These are phyloP conservation scores for Blastobotrys mokoenaii DNA, from an alignment of 805 yeast species.

Conservation along the genomic window DNA sequence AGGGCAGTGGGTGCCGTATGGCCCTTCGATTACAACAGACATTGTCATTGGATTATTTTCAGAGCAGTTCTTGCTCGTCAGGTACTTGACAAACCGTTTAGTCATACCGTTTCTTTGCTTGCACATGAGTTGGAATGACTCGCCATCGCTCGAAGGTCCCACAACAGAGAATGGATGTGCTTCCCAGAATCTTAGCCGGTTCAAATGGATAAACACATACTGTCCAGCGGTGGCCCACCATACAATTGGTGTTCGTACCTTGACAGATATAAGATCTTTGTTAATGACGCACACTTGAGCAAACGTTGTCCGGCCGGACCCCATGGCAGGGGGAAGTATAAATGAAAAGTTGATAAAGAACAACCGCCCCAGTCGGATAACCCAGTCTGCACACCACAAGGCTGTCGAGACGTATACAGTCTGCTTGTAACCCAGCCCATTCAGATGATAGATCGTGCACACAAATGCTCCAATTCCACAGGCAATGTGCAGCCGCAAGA, in stretches of 20 bases:
- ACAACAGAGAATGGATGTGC: constrained; percentile 61
- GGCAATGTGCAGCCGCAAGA: constrained; percentile 46
- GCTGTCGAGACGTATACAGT: constrained; percentile 48
- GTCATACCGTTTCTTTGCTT: constrained; percentile 51
- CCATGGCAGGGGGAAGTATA: constrained; percentile 32
- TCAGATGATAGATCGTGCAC: constrained; percentile 49
- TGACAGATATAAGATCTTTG: constrained; percentile 41
- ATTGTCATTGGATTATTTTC: constrained; percentile 28
- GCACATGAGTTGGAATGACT: constrained; percentile 40
- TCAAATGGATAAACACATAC: constrained; percentile 49
- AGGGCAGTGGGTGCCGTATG: constrained; percentile 46
- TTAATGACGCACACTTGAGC: constrained; percentile 37
- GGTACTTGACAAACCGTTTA: constrained; percentile 29
- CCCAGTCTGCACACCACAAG: constrained; percentile 61
- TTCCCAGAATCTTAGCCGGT: constrained; percentile 45
- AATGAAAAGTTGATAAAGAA: constrained; percentile 27
- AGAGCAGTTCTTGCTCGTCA: constrained; percentile 27
- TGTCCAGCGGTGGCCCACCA: constrained; percentile 57
- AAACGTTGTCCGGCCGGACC: constrained; percentile 16
- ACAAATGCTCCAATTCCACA: constrained; percentile 48
- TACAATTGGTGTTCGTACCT: constrained; percentile 41
- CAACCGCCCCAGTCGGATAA: constrained; percentile 46
- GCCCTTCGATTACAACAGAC: constrained; percentile 49
- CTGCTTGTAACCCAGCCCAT: constrained; percentile 44
- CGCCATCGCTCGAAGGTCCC: constrained; percentile 32